These are phyloP conservation scores for Penicillium mononematosum DNA, from an alignment of 495 filamentous ascomycete species.

Conservation along the genomic window DNA sequence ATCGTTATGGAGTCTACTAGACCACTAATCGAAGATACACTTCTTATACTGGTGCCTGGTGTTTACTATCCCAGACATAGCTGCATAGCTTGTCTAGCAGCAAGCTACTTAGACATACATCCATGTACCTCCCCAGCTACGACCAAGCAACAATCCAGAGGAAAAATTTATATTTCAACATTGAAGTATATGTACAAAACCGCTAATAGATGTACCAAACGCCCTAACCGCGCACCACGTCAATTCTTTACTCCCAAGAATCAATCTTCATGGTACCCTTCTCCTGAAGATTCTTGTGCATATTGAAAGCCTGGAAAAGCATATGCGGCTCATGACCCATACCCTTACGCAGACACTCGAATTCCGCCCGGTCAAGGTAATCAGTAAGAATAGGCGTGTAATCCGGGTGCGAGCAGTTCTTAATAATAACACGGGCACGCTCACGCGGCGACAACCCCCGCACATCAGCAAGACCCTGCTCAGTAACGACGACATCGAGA, in stretches of 20 bases:
- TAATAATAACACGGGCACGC: conserved; percentile 80
- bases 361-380: conserved; percentile 86
- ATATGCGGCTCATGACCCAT: conserved; percentile 90
- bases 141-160: neutral
- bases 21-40: neutral
- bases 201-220: conserved; percentile 25
- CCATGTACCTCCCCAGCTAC: too few relatives aligned
- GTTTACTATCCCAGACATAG: neutral
- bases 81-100: neutral
- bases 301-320: conserved; percentile 80
- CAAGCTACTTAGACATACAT: too few relatives aligned
- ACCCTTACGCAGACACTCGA: conserved; percentile 81
- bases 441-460: conserved; percentile 77
- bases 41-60: neutral
- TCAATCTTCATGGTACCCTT: conserved; percentile 82
- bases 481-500: conserved; percentile 83
- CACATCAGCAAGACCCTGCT: conserved; percentile 85
- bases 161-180: neutral
- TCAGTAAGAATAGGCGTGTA: conserved; percentile 79
- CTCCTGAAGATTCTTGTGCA: conserved; percentile 79
- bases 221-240: neutral
- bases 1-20: neutral
- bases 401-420: conserved; percentile 84
- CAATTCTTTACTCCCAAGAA: conserved; percentile 47
- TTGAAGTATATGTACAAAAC: conserved; percentile 4